A percentile compares a stretch with the other conserved stretches of the same genome.
These are phyloP conservation scores for Saccharomycopsis babjevae DNA, from an alignment of 805 yeast genomes.

Conservation along the genomic window DNA sequence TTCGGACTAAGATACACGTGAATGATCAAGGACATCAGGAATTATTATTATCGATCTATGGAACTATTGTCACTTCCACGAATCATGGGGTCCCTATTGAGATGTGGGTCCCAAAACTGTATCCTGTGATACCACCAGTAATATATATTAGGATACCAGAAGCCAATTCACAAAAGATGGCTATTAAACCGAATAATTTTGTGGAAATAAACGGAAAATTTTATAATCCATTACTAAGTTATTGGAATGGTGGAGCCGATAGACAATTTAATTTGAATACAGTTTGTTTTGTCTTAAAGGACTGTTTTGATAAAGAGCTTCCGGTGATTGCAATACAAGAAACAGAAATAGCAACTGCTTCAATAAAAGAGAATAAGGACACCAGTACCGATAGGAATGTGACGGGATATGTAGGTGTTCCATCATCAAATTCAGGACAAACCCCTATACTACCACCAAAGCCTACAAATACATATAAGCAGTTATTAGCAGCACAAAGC, in stretches of 20 bases:
- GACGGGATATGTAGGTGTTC: conserved; percentile 1
- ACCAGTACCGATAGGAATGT: conserved; percentile 1
- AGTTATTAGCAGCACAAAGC: background rate
- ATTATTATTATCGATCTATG: conserved; percentile 55
- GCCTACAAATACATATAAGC: background rate
- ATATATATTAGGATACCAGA: conserved; percentile 36
- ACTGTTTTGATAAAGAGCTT: conserved; percentile 31
- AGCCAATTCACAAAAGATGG: conserved; percentile 36
- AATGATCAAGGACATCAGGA: conserved; percentile 47
- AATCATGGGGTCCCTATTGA: conserved; percentile 45
- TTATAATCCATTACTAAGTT: conserved; percentile 56
- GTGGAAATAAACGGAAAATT: conserved; percentile 65
- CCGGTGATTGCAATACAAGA: conserved; percentile 29
- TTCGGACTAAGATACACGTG: conserved; percentile 59
- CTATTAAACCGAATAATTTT: conserved; percentile 48
- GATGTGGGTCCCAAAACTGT: conserved; percentile 67
- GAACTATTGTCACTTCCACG: conserved; percentile 32
- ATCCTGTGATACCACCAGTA: conserved; percentile 63
- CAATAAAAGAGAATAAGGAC: background rate
- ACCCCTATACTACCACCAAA: background rate
- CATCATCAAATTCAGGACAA: background rate
- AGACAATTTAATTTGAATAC: conserved; percentile 25
- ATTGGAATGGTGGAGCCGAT: conserved; percentile 34
- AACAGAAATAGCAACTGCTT: background rate
- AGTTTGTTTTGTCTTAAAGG: conserved; percentile 26